Evolutionary conservation across 2,329 filamentous ascomycete species (phyloP).

Genomic region (Rhinocladiella similis): DNA sequence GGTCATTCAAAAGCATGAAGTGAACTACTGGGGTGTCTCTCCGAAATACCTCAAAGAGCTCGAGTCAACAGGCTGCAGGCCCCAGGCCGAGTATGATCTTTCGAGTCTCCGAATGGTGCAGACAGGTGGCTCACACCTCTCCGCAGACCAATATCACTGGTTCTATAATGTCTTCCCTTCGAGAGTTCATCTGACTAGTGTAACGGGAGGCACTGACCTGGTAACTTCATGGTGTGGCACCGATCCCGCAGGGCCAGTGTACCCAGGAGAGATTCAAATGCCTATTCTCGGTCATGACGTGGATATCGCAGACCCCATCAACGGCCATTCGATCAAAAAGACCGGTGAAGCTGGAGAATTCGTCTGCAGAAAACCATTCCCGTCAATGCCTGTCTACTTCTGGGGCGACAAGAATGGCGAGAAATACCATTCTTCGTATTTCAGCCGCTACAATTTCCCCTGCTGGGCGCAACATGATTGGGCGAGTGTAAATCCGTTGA

Average conservation of each 20-base stretch:
- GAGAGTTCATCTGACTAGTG: constrained; percentile 39
- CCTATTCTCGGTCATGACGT: constrained; percentile 10
- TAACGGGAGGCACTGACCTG: constrained; percentile 50
- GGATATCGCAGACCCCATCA: constrained; percentile 3
- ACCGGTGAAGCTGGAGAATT: constrained; percentile 62
- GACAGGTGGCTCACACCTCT: constrained; percentile 45
- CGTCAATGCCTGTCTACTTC: constrained; percentile 5
- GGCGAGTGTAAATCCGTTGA: constrained; percentile 3
- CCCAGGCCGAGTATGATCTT: constrained; percentile 37
- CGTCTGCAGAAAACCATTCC: constrained; percentile 33
- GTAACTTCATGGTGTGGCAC: constrained; percentile 38
- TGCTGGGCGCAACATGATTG: constrained; percentile 22
- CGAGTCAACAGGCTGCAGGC: constrained; percentile 28
- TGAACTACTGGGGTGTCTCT: constrained; percentile 44
- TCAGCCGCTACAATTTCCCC: constrained; percentile 33
- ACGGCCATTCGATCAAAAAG: constrained; percentile 14
- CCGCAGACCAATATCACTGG: constrained; percentile 45
- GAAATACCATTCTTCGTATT: constrained; percentile 49
- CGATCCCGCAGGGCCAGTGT: constrained; percentile 42
- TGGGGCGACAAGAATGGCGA: constrained; percentile 4
- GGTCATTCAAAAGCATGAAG: constrained; percentile 37
- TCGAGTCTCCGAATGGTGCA: constrained; percentile 43
- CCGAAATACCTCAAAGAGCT: constrained; percentile 46
- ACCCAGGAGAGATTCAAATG: constrained; percentile 47
- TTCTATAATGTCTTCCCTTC: constrained; percentile 44